Conservation (phyloP, 805 yeast species). For the Soucietia sequanensis region DNA sequence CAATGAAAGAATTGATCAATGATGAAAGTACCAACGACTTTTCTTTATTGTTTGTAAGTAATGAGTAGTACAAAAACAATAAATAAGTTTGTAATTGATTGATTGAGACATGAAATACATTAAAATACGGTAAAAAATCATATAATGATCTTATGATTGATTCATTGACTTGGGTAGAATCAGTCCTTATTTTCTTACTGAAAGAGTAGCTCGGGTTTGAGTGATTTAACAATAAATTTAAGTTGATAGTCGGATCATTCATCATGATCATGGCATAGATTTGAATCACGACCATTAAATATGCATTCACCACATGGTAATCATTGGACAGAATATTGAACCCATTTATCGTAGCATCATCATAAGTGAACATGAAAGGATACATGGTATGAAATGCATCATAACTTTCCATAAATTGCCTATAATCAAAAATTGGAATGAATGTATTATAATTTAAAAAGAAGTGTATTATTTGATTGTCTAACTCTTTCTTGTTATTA, state of each 20-base stretch:
- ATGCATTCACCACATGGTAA: conserved; percentile 40
- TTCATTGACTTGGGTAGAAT: conserved; percentile 28
- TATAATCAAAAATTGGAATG: conserved; percentile 55
- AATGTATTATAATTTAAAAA: conserved; percentile 53
- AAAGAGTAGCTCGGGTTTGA: conserved; percentile 28
- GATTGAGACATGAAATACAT: conserved; percentile 46
- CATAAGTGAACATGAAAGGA: conserved; percentile 47
- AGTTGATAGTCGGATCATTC: conserved; percentile 45
- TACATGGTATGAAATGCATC: conserved; percentile 48
- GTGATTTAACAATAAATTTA: conserved; percentile 41
- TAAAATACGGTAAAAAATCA: conserved; percentile 47
- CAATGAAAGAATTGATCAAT: conserved; percentile 42
- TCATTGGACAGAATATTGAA: conserved; percentile 46
- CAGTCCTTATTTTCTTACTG: conserved; percentile 14
- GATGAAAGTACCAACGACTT: conserved; percentile 37
- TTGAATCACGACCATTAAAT: conserved; percentile 44
- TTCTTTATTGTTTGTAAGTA: conserved; percentile 42
- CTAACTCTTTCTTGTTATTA: conserved; percentile 38
- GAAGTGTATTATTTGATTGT: conserved; percentile 46
- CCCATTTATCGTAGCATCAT: conserved; percentile 46
- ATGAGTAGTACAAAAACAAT: conserved; percentile 47
- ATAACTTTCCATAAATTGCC: conserved; percentile 51
- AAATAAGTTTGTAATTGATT: conserved; percentile 51
- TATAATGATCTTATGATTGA: conserved; percentile 38
- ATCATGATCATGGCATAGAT: conserved; percentile 53